phyloP scores from a whole-genome alignment of 1,139 yeast species.

The Candida dubliniensis region DNA sequence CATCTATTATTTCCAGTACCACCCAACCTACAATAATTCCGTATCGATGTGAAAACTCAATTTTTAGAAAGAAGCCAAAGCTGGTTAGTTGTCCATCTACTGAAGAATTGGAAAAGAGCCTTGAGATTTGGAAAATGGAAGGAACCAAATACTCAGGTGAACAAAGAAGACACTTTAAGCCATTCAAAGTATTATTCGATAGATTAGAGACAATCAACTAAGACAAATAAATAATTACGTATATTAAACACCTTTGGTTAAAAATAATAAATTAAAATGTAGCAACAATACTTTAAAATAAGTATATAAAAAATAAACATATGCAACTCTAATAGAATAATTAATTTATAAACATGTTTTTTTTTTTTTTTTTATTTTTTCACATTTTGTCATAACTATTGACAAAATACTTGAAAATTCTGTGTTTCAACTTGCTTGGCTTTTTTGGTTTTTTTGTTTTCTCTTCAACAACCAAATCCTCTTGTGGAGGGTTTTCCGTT shows the following conservation, averaged over 20 bases:
- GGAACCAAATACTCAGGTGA: background rate
- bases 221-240: background rate
- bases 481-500: conserved; percentile 5
- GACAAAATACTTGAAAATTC: conserved; percentile 37
- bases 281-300: background rate
- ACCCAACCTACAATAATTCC: background rate
- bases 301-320: background rate
- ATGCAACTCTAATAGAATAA: too few species aligned
- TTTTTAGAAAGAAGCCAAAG: background rate
- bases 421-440: conserved; percentile 31
- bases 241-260: background rate
- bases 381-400: conserved; percentile 26
- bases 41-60: background rate
- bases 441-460: conserved; percentile 18
- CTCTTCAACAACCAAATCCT: conserved; percentile 2
- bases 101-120: background rate
- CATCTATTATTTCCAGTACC: background rate
- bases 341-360: background rate
- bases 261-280: background rate
- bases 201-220: background rate
- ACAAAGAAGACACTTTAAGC: background rate
- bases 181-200: background rate
- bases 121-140: background rate
- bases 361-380: background rate
- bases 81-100: background rate